Evolutionary conservation across 2,329 filamentous ascomycete species (phyloP), one percentile per base, ranked within the genome.

Genomic region (Juglanconis sp.): DNA sequence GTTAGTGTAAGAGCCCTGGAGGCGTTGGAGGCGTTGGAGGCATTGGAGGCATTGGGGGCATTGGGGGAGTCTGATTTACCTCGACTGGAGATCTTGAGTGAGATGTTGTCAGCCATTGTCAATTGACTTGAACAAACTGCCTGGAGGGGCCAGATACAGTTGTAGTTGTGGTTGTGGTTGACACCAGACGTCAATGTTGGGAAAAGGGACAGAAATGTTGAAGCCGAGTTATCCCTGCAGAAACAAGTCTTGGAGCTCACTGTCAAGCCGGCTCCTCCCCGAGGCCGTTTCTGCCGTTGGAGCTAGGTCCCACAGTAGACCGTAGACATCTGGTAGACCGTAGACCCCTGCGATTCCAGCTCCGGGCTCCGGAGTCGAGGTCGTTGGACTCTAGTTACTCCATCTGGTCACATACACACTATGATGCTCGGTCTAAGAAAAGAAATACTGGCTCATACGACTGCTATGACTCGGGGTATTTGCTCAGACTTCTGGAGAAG

Each of bases 81-180:
- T 56, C 62, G 49, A 32, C 53, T 53, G 15, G 53, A 54, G 40
- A 64, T 36, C 56, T 59, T 53, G 38, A 64, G 53, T 8, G 59
- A 51, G 35, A 64, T 59, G n/a, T 51, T 9, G n/a, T 48, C 51
- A 49, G 59, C 53, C 62, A 64, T 64, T 50, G 35, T 15, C 13
- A 38, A 17, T 31, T n/a, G 17, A 8, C 24, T 24, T 24, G 24
- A 24, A 24, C 24, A 24, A 24, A 24, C 1, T 24, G 24, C 30
- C 34, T 17, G 44, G 40, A 17, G 15, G 32, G 7, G 17, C 32
- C 15, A 7, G 31, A 30, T 6, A 10, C n/a, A 31, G 24, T 32
- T 30, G 13, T 31, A 5, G 53, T 24, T 7, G 7, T 30, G 30
- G 15, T 50, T 13, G 48, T 50, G 34, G 7, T 50, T 50, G 30